Conservation (phyloP, 2,329 filamentous ascomycete genomes). For the Venturia carpophila region DNA sequence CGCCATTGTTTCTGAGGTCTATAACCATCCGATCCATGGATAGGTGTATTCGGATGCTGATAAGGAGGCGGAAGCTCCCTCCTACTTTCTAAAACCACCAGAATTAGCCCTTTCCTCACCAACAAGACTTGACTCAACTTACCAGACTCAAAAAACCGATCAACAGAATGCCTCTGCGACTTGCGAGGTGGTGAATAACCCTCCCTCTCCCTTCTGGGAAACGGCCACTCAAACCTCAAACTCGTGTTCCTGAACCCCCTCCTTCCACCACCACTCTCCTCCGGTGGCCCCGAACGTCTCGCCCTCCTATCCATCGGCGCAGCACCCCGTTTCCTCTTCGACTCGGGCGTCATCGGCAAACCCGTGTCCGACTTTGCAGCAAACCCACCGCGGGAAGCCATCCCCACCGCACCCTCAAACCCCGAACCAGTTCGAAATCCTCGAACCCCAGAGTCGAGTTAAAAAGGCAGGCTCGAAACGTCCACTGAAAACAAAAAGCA, state of each 20-base stretch:
- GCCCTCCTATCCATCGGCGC: not conserved
- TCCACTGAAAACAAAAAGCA: not conserved
- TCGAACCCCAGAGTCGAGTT: no score
- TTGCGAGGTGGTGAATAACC: not conserved
- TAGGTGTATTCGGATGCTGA: not conserved
- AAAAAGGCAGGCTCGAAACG: no score
- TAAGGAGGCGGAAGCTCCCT: not conserved
- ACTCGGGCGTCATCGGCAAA: not conserved
- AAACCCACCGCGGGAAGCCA: conserved; percentile 3
- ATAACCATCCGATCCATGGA: not conserved
- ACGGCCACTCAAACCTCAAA: conserved; percentile 1
- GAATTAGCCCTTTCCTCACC: not conserved
- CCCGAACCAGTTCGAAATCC: no score
- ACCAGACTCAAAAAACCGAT: conserved; percentile 9
- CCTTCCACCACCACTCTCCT: not conserved
- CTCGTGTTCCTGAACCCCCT: not conserved
- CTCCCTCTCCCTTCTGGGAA: not conserved
- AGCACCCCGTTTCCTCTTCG: not conserved
- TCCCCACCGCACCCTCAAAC: not conserved
- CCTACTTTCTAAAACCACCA: not conserved
- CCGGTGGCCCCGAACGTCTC: not conserved
- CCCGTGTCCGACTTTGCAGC: not conserved
- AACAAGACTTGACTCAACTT: not conserved
- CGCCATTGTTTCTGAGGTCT: not conserved
- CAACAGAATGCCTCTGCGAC: conserved; percentile 9